Percentiles rank a stretch among this genome's conserved stretches.
Conservation (phyloP, 1,284 basidiomycete species). For the Cryptococcus amylolentus region DNA sequence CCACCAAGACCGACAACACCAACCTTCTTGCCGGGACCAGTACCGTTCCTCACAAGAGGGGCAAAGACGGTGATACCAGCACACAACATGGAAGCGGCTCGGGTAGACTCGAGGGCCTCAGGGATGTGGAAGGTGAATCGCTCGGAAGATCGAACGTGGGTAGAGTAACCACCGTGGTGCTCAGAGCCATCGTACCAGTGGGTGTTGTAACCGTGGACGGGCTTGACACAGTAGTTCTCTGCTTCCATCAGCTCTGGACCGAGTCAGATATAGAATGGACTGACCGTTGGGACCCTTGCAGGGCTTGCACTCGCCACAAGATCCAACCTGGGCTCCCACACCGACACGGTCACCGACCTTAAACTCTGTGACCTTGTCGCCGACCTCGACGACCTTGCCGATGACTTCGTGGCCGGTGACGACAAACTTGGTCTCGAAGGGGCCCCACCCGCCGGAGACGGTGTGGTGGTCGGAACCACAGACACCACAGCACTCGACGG, state of each 20-base stretch:
- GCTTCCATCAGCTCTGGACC: neutral
- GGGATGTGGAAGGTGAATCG: slow-evolving; percentile 68
- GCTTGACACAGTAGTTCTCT: slow-evolving; percentile 51
- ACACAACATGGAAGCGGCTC: slow-evolving; percentile 56
- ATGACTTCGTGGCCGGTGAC: slow-evolving; percentile 61
- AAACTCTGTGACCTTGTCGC: slow-evolving; percentile 57
- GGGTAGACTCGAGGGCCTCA: slow-evolving; percentile 56
- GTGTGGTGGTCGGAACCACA: slow-evolving; percentile 50
- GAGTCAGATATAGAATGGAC: neutral
- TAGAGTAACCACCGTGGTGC: slow-evolving; percentile 57
- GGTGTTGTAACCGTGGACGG: slow-evolving; percentile 50
- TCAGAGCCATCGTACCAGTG: slow-evolving; percentile 34
- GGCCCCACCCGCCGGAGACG: slow-evolving; percentile 56
- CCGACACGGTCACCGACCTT: slow-evolving; percentile 64
- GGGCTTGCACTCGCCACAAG: slow-evolving; percentile 53
- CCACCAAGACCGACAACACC: slow-evolving; percentile 66
- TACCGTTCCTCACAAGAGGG: slow-evolving; percentile 61
- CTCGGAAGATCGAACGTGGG: slow-evolving; percentile 60
- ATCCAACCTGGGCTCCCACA: slow-evolving; percentile 59
- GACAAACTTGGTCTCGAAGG: slow-evolving; percentile 34
- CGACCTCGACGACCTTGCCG: slow-evolving; percentile 58
- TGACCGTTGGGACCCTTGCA: slow-evolving; percentile 50
- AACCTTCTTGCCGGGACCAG: slow-evolving; percentile 64
- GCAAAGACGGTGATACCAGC: slow-evolving; percentile 67
- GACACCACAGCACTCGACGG: slow-evolving; percentile 31